Conservation (phyloP, 371 early-diverging fungal species). For the Mortierella sp. region DNA sequence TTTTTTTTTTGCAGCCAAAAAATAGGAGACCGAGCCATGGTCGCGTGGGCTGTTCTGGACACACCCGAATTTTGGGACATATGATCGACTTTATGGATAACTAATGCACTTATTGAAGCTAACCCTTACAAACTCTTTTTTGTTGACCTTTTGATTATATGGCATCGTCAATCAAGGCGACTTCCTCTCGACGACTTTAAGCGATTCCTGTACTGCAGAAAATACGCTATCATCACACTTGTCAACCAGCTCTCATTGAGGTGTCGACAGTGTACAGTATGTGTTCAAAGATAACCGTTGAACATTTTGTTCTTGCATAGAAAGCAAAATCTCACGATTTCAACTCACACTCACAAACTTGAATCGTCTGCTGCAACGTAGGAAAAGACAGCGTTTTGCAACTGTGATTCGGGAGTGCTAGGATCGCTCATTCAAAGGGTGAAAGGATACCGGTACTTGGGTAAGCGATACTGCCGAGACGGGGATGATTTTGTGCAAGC, state of each 20-base stretch:
- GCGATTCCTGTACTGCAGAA: slow-evolving; percentile 77
- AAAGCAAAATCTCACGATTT: neutral
- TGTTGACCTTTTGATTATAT: neutral
- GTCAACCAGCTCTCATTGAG: slow-evolving; percentile 74
- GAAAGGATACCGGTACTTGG: slow-evolving; percentile 63
- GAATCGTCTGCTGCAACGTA: slow-evolving; percentile 16
- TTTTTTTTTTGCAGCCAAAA: too few relatives aligned
- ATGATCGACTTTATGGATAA: too few relatives aligned
- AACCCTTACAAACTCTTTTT: too few relatives aligned
- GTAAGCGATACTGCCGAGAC: slow-evolving; percentile 22
- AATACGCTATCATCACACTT: slow-evolving; percentile 79
- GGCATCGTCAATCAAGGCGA: slow-evolving; percentile 57
- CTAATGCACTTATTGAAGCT: too few relatives aligned
- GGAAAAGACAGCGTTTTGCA: slow-evolving; percentile 58
- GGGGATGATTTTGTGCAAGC: neutral
- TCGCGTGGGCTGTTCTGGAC: too few relatives aligned
- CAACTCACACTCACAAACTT: neutral
- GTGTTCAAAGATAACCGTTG: too few relatives aligned
- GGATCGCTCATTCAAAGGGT: slow-evolving; percentile 59
- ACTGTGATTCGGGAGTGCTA: slow-evolving; percentile 58
- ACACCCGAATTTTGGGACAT: too few relatives aligned
- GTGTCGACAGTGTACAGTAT: slow-evolving; percentile 71
- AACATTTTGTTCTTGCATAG: too few relatives aligned
- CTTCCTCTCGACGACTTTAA: slow-evolving; percentile 83
- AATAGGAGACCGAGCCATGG: neutral